Evolutionary conservation across 768 basidiomycete species (phyloP).

Genomic region (Lyophyllum atratum): DNA sequence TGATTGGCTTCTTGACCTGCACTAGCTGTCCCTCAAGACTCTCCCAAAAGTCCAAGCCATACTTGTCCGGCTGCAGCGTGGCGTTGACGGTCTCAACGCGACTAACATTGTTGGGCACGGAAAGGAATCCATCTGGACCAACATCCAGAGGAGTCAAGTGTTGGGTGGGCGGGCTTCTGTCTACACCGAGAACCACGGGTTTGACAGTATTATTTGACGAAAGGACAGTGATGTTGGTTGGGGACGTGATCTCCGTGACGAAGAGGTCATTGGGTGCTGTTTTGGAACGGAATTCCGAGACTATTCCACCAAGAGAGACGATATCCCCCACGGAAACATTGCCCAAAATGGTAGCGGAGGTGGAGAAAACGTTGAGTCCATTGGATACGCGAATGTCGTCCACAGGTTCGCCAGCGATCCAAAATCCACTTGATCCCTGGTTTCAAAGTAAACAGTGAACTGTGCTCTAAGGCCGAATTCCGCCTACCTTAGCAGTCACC

Average conservation of each 20-base stretch:
- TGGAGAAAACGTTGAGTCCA: conserved; percentile 52
- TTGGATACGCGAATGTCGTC: conserved; percentile 49
- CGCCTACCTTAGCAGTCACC: conserved; percentile 53
- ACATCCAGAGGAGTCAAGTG: conserved; percentile 49
- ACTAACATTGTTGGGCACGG: conserved; percentile 54
- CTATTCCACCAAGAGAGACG: conserved; percentile 44
- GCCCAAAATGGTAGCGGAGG: conserved; percentile 34
- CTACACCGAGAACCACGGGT: conserved; percentile 53
- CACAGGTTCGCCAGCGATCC: conserved; percentile 44
- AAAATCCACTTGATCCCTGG: conserved; percentile 50
- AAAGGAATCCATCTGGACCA: conserved; percentile 56
- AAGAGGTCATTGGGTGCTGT: conserved; percentile 45
- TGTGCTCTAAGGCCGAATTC: neutral
- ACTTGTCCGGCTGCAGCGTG: conserved; percentile 49
- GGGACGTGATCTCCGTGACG: conserved; percentile 49
- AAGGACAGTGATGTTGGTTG: conserved; percentile 42
- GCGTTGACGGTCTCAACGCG: conserved; percentile 46
- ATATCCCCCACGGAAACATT: conserved; percentile 49
- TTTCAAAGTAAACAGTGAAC: neutral
- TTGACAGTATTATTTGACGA: conserved; percentile 47
- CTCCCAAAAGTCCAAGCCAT: conserved; percentile 66
- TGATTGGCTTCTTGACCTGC: conserved; percentile 46
- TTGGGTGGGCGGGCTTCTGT: conserved; percentile 54
- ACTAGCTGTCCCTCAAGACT: conserved; percentile 63
- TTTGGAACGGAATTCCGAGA: conserved; percentile 52